Evolutionary conservation across 257 asterid genomes (phyloP).

Genomic region (Perilla frutescens): DNA sequence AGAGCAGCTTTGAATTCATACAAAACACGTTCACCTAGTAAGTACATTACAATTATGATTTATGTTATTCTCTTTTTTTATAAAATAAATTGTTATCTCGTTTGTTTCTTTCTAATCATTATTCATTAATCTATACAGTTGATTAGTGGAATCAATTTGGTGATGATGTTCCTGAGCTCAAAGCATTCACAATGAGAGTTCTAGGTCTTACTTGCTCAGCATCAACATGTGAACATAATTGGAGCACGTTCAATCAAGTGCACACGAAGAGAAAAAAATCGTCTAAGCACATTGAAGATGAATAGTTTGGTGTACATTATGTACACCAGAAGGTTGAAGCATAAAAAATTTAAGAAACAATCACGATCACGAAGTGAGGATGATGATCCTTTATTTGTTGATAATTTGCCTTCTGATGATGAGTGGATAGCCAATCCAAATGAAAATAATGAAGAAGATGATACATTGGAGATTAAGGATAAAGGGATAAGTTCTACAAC

Average conservation of each 20-base stretch:
- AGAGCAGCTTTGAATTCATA: too few species aligned
- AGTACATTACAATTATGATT: too few species aligned
- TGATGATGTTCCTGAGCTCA: neutral
- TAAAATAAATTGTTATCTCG: too few species aligned
- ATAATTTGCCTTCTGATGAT: neutral
- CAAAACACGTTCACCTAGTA: too few species aligned
- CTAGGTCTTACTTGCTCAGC: too few species aligned
- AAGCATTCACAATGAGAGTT: neutral
- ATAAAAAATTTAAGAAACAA: neutral
- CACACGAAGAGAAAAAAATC: neutral
- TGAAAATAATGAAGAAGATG: too few species aligned
- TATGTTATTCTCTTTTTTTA: too few species aligned
- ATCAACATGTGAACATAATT: too few species aligned
- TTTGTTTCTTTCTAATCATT: too few species aligned
- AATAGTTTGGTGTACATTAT: neutral
- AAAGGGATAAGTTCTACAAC: too few species aligned
- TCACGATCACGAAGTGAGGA: neutral
- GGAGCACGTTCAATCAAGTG: neutral
- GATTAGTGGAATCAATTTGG: neutral
- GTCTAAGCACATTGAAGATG: neutral
- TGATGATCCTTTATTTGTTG: neutral
- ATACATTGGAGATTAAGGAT: too few species aligned
- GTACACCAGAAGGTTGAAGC: neutral
- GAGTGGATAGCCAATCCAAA: neutral
- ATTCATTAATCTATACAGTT: too few species aligned